A percentile compares a stretch with the other conserved stretches of the same genome.
Evolutionary conservation across 2,329 filamentous ascomycete genomes (phyloP).

Genomic region (Onygenales sp.): DNA sequence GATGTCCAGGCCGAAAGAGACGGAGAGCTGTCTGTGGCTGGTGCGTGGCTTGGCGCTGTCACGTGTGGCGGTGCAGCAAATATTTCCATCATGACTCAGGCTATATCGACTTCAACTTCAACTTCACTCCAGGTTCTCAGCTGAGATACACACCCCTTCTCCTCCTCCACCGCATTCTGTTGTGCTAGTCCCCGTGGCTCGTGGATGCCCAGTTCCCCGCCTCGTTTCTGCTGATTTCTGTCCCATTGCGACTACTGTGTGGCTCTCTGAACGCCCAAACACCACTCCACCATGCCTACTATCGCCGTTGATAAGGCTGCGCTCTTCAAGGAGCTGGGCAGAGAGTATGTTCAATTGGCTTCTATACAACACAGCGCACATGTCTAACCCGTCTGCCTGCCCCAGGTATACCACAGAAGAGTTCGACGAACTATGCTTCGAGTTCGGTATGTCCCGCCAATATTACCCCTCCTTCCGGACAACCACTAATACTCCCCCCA

Average conservation of each 20-base stretch:
- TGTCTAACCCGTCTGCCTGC: constrained; percentile 2
- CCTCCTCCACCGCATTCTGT: no score
- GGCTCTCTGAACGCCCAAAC: neutral
- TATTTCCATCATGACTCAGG: neutral
- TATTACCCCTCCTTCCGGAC: constrained; percentile 5
- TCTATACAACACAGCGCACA: constrained; percentile 9
- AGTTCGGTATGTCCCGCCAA: constrained; percentile 56
- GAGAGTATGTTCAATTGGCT: constrained; percentile 54
- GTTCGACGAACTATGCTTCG: constrained; percentile 96
- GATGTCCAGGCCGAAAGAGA: neutral
- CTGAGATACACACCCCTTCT: no score
- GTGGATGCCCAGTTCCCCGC: no score
- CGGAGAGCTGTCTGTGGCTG: constrained; percentile 2
- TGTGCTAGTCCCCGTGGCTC: no score
- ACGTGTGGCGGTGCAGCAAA: neutral
- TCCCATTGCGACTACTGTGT: neutral
- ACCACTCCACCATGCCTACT: constrained; percentile 67
- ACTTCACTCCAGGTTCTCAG: no score
- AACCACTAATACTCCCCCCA: constrained; percentile 12
- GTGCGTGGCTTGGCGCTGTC: neutral
- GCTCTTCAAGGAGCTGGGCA: constrained; percentile 85
- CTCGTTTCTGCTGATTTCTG: no score
- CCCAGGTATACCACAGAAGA: constrained; percentile 77
- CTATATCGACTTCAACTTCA: no score
- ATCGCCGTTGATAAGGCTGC: constrained; percentile 94